Conservation (phyloP, 2,329 filamentous ascomycete species). For the Alternaria brassicae region DNA sequence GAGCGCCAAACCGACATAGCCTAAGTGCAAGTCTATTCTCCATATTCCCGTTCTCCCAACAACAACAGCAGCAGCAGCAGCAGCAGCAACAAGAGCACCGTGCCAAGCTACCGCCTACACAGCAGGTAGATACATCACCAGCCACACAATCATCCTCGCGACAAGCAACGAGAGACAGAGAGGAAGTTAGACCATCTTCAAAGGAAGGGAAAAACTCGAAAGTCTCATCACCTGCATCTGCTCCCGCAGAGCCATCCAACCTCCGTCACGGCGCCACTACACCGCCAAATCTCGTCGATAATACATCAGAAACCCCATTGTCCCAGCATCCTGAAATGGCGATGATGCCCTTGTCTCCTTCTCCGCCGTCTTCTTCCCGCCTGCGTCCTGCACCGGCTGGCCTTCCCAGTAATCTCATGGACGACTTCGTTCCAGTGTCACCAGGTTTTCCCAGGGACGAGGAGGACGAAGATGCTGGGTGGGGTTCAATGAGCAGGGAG, state of each 20-base stretch:
- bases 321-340: slow-evolving; percentile 39
- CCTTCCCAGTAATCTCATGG: slow-evolving; percentile 44
- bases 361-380: slow-evolving; percentile 17
- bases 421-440: slow-evolving; percentile 43
- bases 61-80: slow-evolving; percentile 32
- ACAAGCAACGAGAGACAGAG: not conserved
- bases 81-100: slow-evolving; percentile 43
- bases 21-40: slow-evolving; percentile 45
- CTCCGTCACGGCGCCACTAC: slow-evolving; percentile 12
- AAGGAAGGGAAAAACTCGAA: slow-evolving; percentile 4
- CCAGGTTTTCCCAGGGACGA: slow-evolving; percentile 26
- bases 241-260: not conserved
- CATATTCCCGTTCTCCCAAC: slow-evolving; percentile 47
- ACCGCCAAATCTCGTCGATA: slow-evolving; percentile 8
- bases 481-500: slow-evolving; percentile 42
- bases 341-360: slow-evolving; percentile 44
- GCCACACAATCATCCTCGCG: slow-evolving; percentile 4
- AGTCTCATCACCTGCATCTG: not conserved
- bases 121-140: slow-evolving; percentile 16
- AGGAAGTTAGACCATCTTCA: slow-evolving; percentile 1
- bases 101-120: slow-evolving; percentile 36
- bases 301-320: slow-evolving; percentile 14
- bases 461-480: slow-evolving; percentile 44
- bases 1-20: slow-evolving; percentile 40
- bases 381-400: slow-evolving; percentile 28